Percentiles rank a stretch among this genome's conserved stretches.
Conservation (phyloP, 148 eudicot species). For the Silene uniflora region DNA sequence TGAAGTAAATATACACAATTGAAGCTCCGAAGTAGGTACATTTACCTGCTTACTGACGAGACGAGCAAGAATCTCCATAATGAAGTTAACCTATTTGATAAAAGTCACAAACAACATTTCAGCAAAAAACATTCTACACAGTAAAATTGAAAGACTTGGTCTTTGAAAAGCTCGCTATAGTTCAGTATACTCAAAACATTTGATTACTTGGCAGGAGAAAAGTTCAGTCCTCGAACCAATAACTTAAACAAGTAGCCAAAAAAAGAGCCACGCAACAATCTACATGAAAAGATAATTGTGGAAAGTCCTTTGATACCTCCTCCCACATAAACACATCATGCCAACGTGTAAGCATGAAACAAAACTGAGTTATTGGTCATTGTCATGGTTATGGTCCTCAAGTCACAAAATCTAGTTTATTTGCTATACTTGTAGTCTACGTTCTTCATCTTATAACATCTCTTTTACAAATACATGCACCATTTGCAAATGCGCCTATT, state of each 20-base stretch:
- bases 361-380: too few relatives aligned
- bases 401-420: not conserved
- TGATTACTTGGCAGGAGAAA: not conserved
- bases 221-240: not conserved
- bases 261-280: not conserved
- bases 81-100: conserved; percentile 70
- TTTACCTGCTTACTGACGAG: conserved; percentile 96
- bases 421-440: not conserved
- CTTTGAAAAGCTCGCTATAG: not conserved
- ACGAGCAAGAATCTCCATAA: conserved; percentile 93
- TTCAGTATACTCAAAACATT: not conserved
- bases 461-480: not conserved
- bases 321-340: not conserved
- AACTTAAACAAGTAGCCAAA: not conserved
- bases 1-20: not conserved
- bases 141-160: not conserved
- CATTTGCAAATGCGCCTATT: not conserved
- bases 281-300: not conserved
- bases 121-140: not conserved
- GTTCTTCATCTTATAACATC: not conserved
- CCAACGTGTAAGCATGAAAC: not conserved
- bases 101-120: conserved; percentile 2
- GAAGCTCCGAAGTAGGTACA: conserved; percentile 4
- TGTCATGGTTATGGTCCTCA: not conserved
- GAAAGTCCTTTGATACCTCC: not conserved